phyloP scores from a whole-genome alignment of 495 filamentous ascomycete species.

The Daldinia bambusicola region DNA sequence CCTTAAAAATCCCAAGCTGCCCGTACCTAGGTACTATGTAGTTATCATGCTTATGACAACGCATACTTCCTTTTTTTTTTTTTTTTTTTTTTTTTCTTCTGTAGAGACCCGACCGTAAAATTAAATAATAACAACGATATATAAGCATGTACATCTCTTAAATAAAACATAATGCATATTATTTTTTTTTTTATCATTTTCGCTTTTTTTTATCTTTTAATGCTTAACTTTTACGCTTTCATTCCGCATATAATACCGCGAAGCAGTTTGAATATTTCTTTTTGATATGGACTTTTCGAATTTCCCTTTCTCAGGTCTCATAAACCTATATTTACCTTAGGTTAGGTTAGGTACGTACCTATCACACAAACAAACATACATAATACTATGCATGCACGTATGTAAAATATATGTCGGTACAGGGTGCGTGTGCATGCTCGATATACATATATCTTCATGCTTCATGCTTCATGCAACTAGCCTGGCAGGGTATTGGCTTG shows the following conservation, averaged over 20 bases:
- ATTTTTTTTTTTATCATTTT: no score
- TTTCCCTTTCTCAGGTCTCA: background rate
- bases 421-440: background rate
- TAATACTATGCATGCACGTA: background rate
- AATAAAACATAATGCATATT: no score
- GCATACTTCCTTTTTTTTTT: conserved; percentile 14
- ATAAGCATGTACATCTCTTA: background rate
- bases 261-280: background rate
- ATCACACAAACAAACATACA: no score
- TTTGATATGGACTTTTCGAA: background rate
- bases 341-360: no score
- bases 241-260: background rate
- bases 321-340: background rate
- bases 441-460: conserved; percentile 13
- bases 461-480: background rate
- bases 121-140: background rate
- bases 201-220: no score
- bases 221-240: background rate
- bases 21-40: no score
- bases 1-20: background rate
- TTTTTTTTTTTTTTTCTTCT: background rate
- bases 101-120: background rate
- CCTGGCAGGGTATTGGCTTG: background rate
- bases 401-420: conserved; percentile 3
- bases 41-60: conserved; percentile 19